Conservation (phyloP, 371 early-diverging fungal species). For the Syncephalastrum monosporum region DNA sequence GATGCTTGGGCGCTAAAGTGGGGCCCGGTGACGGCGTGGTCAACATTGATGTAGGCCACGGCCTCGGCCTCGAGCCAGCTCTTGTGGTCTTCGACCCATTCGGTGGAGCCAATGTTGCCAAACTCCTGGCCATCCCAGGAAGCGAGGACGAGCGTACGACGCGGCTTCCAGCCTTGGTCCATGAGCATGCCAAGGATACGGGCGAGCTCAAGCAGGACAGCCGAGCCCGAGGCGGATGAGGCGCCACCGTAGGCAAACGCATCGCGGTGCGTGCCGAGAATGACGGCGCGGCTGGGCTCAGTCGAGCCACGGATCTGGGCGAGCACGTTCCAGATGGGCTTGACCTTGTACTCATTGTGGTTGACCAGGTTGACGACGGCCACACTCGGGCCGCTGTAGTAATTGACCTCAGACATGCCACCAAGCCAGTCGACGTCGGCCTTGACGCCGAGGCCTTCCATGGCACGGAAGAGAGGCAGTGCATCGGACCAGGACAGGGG, state of each 20-base stretch:
- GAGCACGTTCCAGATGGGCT: constrained; percentile 66
- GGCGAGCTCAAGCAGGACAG: constrained; percentile 61
- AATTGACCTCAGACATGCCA: constrained; percentile 44
- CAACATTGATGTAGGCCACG: constrained; percentile 63
- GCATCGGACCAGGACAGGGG: constrained; percentile 71
- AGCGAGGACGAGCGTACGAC: constrained; percentile 62
- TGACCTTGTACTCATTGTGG: constrained; percentile 46
- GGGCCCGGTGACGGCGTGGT: constrained; percentile 51
- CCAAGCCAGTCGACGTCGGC: constrained; percentile 41
- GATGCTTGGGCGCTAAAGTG: constrained; percentile 51
- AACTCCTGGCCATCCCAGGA: constrained; percentile 75
- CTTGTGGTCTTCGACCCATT: constrained; percentile 68
- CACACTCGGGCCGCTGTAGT: constrained; percentile 56
- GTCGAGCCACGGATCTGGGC: constrained; percentile 54
- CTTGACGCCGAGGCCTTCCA: constrained; percentile 42
- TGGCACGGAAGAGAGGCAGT: constrained; percentile 46
- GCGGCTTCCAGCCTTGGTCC: constrained; percentile 65
- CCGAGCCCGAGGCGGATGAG: constrained; percentile 63
- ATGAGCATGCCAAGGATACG: constrained; percentile 54
- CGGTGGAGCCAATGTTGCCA: constrained; percentile 66
- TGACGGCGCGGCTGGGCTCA: constrained; percentile 54
- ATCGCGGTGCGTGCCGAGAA: constrained; percentile 68
- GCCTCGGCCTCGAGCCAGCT: constrained; percentile 53
- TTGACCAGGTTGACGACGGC: constrained; percentile 55
- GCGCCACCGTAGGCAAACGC: constrained; percentile 65